These are phyloP conservation scores for Eucalyptus victrix DNA, from an alignment of 345 rosid species.

Conservation along the genomic window DNA sequence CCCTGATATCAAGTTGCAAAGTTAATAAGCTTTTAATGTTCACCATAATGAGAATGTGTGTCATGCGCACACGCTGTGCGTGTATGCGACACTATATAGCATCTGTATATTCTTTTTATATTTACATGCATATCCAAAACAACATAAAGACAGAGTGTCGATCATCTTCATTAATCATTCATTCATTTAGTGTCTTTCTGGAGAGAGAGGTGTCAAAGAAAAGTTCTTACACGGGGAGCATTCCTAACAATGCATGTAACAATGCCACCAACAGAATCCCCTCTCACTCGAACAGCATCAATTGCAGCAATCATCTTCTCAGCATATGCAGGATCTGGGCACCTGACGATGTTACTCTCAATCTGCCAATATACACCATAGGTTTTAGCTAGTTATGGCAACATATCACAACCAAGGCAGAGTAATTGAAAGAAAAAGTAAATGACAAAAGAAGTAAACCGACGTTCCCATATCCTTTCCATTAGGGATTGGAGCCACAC, in stretches of 20 bases:
- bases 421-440: neutral
- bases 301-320: constrained; percentile 96
- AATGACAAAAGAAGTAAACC: neutral
- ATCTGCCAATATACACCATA: constrained; percentile 30
- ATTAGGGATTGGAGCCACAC: neutral
- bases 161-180: neutral
- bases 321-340: constrained; percentile 94
- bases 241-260: constrained; percentile 93
- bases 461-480: neutral
- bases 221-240: constrained; percentile 64
- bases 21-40: neutral
- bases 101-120: neutral
- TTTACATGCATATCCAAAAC: neutral
- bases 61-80: rapidly evolving
- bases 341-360: constrained; percentile 89
- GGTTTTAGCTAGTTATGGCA: neutral
- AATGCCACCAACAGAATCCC: constrained; percentile 93
- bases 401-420: neutral
- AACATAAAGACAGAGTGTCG: neutral
- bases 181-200: neutral
- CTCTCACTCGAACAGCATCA: constrained; percentile 72
- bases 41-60: neutral
- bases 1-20: constrained; percentile 38
- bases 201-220: neutral
- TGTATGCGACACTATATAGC: neutral